phyloP scores from a whole-genome alignment of 306 rosid genomes.

The Quercus glauca region DNA sequence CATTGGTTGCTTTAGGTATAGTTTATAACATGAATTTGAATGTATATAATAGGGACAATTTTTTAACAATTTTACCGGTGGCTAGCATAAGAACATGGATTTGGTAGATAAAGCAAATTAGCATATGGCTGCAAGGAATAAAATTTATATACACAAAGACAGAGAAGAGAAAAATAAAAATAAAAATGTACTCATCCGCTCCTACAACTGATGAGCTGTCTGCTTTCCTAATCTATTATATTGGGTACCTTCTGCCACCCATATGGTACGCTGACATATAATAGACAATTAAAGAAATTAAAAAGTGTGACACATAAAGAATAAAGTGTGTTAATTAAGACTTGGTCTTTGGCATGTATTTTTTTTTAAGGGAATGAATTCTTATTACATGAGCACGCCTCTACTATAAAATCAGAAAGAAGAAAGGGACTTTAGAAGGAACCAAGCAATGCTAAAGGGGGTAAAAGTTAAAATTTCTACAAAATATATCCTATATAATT shows the following conservation, averaged over 20 bases:
- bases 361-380: background rate
- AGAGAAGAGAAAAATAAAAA: background rate
- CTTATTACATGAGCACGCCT: no score
- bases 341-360: slow-evolving; percentile 9
- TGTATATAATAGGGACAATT: background rate
- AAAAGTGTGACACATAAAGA: slow-evolving; percentile 4
- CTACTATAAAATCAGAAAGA: background rate
- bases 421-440: slow-evolving; percentile 12
- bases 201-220: slow-evolving; percentile 8
- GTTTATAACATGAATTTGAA: background rate
- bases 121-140: background rate
- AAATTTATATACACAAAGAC: background rate
- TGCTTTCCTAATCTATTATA: background rate
- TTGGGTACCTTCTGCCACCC: slow-evolving; percentile 36
- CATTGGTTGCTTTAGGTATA: background rate
- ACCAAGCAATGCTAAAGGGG: background rate
- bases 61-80: slow-evolving; percentile 9
- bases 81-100: slow-evolving; percentile 6
- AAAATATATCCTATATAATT: no score
- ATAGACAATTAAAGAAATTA: slow-evolving; percentile 6
- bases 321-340: slow-evolving; percentile 14
- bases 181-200: slow-evolving; percentile 24
- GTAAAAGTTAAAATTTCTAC: background rate
- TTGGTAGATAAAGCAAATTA: background rate
- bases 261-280: background rate